Evolutionary conservation across 2,329 filamentous ascomycete species (phyloP).

Genomic region (Drechslerella stenobrocha): DNA sequence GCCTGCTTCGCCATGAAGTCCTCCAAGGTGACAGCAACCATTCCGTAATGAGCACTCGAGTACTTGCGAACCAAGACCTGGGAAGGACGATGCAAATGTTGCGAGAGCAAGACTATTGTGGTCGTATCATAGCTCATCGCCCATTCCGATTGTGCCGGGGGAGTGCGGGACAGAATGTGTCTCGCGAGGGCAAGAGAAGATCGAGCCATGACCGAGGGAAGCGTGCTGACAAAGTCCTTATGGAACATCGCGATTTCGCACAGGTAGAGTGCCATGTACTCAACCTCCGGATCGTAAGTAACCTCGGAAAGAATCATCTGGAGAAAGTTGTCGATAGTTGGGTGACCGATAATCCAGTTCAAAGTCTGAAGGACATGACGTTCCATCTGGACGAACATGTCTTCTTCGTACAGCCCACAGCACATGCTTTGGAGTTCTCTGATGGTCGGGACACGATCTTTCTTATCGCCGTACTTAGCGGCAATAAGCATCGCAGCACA

Average conservation of each 20-base stretch:
- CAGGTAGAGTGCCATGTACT: constrained; percentile 93
- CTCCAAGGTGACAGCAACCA: constrained; percentile 67
- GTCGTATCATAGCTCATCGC: constrained; percentile 59
- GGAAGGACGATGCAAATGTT: constrained; percentile 69
- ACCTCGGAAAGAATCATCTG: constrained; percentile 80
- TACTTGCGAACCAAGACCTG: constrained; percentile 71
- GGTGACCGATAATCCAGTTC: constrained; percentile 93
- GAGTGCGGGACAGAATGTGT: constrained; percentile 76
- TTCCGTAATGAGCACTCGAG: constrained; percentile 66
- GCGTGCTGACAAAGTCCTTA: constrained; percentile 91
- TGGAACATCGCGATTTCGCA: constrained; percentile 95
- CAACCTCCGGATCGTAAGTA: constrained; percentile 78
- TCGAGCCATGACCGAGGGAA: constrained; percentile 86
- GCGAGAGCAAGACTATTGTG: constrained; percentile 65
- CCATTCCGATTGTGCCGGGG: constrained; percentile 52
- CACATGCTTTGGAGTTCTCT: constrained; percentile 98
- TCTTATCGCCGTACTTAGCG: constrained; percentile 98
- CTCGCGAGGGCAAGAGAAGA: constrained; percentile 82
- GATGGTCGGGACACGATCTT: constrained; percentile 96
- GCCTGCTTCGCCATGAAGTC: constrained; percentile 68
- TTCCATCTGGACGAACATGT: constrained; percentile 99
- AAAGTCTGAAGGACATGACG: constrained; percentile 98
- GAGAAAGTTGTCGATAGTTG: constrained; percentile 91
- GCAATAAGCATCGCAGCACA: constrained; percentile 95
- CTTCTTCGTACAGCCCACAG: constrained; percentile 95